Conservation (phyloP, 2,329 filamentous ascomycete genomes). For the Colletotrichum phormii region DNA sequence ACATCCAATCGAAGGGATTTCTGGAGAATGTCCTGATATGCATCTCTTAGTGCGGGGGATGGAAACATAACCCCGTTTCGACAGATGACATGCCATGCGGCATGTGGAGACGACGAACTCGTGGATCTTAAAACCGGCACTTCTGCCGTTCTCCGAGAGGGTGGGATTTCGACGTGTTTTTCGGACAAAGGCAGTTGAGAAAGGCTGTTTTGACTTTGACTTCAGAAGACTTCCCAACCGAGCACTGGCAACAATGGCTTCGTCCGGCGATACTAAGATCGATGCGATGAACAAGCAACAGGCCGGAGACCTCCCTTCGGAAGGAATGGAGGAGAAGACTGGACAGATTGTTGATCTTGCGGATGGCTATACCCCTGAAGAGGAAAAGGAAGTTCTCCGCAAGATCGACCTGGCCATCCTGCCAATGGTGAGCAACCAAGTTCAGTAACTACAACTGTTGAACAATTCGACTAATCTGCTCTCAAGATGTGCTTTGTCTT, state of each 20-base stretch:
- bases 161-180: not conserved
- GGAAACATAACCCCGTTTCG: conserved; percentile 13
- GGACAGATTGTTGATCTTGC: conserved; percentile 35
- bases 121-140: conserved; percentile 1
- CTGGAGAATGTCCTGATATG: conserved; percentile 20
- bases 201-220: not conserved
- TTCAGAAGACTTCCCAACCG: not conserved
- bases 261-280: not conserved
- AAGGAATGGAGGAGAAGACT: conserved; percentile 31
- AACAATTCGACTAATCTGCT: not conserved
- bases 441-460: not conserved
- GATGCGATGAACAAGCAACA: not conserved
- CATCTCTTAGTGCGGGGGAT: conserved; percentile 22
- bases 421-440: conserved; percentile 41
- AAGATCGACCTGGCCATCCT: conserved; percentile 49
- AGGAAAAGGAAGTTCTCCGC: conserved; percentile 45
- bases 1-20: conserved; percentile 17
- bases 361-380: conserved; percentile 43
- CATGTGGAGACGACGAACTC: conserved; percentile 11
- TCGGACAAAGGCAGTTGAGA: not conserved
- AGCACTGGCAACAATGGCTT: not conserved
- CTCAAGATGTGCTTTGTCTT: conserved; percentile 54
- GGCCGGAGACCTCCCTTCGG: not conserved
- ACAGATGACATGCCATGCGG: not conserved
- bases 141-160: not conserved